Base-by-base conservation (phyloP, 805 yeast species). In the Isabelozyma heimii region DNA sequence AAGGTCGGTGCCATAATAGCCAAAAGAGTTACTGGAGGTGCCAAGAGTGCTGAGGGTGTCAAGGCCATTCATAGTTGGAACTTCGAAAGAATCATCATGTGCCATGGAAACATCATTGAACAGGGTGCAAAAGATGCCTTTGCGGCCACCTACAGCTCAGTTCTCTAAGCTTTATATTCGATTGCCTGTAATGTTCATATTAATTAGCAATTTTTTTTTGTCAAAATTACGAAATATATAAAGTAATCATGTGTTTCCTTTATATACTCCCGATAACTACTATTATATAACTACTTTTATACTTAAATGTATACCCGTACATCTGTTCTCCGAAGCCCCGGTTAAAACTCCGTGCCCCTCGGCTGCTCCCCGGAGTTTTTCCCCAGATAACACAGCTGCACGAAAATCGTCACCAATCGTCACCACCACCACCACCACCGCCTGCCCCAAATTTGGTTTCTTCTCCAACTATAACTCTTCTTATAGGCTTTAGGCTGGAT, bases 51-150 rank as follows among this genome's bases (percentile, higher is more conserved):
- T 40, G 47, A 52, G 12, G 65, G 73, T 15, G 50, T 67, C 24
- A 53, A 59, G 33, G 60, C 69, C 27, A 57, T 74, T 16, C 47
- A 65, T 37, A 47, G 55, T 8, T 75, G 80, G 80, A 75, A 77
- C 41, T 76, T 81, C 51, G 75, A 76, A 12, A 67, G 69, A 12
- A 66, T 82, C 44, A 77, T 84, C 38, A 66, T 76, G 55, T 80
- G 85, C 52, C 89, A 84, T 58, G 90, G 90, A 12, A 78, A 77
- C 53, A 70, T 82, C 9, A 67, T 83, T 48, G 81, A 78, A 17
- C 56, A 62, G 42, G 60, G 62, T 43, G 72, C 72, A 0, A 66
- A 65, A 52, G 51, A 54, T 14, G 59, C 57, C 9, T 69, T 65
- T 53, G 53, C 59, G 37, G 44, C 46, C 35, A 49, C 49, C 2